phyloP scores from a whole-genome alignment of 345 rosid genomes.

The Fremontodendron californicum region DNA sequence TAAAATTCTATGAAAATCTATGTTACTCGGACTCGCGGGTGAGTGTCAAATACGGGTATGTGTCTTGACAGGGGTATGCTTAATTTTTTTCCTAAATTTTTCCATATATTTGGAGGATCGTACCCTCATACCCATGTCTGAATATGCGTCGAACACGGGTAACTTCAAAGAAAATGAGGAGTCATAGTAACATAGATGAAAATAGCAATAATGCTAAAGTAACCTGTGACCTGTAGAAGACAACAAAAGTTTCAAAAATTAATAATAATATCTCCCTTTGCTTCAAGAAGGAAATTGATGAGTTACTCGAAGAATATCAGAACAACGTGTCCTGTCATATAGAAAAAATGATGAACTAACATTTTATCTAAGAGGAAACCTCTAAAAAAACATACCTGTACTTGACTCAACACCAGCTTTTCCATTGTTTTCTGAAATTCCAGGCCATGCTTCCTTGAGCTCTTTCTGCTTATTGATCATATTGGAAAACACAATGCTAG shows the following conservation, averaged over 20 bases:
- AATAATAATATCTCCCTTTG: neutral
- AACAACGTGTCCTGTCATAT: neutral
- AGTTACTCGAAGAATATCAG: neutral
- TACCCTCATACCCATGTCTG: too few relatives aligned
- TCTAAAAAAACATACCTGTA: slow-evolving; percentile 31
- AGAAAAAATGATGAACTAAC: neutral
- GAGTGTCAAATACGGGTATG: too few relatives aligned
- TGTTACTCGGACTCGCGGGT: too few relatives aligned
- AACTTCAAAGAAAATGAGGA: too few relatives aligned
- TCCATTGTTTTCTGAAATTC: slow-evolving; percentile 47
- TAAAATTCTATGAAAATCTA: neutral
- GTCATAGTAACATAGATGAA: too few relatives aligned
- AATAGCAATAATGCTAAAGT: neutral
- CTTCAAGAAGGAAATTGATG: neutral
- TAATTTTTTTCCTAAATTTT: too few relatives aligned
- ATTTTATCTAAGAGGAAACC: neutral
- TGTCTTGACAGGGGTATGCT: too few relatives aligned
- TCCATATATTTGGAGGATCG: too few relatives aligned
- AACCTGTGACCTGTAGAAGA: neutral
- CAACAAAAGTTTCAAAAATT: neutral
- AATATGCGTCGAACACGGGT: too few relatives aligned
- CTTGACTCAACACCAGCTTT: slow-evolving; percentile 32
- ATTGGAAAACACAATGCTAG: slow-evolving; percentile 62
- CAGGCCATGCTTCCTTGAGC: slow-evolving; percentile 38
- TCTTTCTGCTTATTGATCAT: slow-evolving; percentile 44